phyloP scores from a whole-genome alignment of 352 stramenopile species.

The Globisporangium radiosum region DNA sequence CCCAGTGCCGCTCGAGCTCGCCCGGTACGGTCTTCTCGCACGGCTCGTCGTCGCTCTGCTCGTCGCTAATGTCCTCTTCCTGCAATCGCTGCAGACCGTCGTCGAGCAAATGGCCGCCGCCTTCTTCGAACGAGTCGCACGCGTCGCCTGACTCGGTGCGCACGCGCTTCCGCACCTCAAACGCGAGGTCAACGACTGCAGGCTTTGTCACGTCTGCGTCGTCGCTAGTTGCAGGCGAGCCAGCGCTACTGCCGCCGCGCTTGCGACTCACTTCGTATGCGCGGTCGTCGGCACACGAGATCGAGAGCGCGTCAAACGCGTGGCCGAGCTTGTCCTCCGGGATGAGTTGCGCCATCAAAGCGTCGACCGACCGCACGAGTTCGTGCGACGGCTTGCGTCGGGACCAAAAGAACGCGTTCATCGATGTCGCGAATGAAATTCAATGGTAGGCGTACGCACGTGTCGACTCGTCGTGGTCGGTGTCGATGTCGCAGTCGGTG shows the following conservation, averaged over 20 bases:
- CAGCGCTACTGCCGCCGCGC: constrained; percentile 8
- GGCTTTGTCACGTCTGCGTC: constrained; percentile 5
- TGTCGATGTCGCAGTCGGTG: constrained; percentile 3
- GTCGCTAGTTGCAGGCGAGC: neutral
- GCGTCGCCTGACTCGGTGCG: constrained; percentile 30
- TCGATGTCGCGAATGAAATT: constrained; percentile 7
- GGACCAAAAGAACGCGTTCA: constrained; percentile 83
- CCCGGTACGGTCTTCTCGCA: constrained; percentile 61
- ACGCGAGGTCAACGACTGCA: constrained; percentile 2
- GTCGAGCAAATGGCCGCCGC: neutral
- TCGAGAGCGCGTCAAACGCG: constrained; percentile 39
- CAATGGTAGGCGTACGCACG: neutral
- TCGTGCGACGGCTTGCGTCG: constrained; percentile 64
- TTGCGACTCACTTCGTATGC: constrained; percentile 19
- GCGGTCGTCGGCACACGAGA: constrained; percentile 22
- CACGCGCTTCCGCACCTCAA: constrained; percentile 8
- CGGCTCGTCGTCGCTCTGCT: constrained; percentile 45
- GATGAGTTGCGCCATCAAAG: constrained; percentile 46
- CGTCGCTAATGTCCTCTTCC: constrained; percentile 50
- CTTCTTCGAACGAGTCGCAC: constrained; percentile 7
- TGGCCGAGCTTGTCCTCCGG: constrained; percentile 52
- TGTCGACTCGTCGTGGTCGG: neutral
- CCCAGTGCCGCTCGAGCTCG: constrained; percentile 66
- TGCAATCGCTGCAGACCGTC: constrained; percentile 16
- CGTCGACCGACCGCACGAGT: constrained; percentile 65